phyloP scores from a whole-genome alignment of 2,329 filamentous ascomycete species.

The Bipolaris zeicola region DNA sequence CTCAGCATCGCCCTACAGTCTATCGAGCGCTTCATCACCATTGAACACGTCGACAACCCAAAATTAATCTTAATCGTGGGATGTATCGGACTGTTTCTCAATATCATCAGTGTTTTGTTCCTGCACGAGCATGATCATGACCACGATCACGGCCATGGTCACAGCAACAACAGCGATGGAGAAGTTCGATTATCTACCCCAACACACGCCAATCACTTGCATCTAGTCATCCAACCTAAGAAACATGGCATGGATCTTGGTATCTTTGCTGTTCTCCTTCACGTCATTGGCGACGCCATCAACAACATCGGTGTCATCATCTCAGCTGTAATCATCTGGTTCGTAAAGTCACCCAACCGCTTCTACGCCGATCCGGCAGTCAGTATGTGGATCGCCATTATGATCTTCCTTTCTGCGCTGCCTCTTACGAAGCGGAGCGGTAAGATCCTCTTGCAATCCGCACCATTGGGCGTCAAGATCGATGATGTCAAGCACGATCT shows the following conservation, averaged over 20 bases:
- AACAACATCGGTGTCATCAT: constrained; percentile 79
- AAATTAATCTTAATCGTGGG: constrained; percentile 72
- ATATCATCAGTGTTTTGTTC: constrained; percentile 69
- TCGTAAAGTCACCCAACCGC: constrained; percentile 60
- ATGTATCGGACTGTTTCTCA: constrained; percentile 68
- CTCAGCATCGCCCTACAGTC: constrained; percentile 76
- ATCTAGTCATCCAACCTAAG: constrained; percentile 29
- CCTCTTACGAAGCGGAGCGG: constrained; percentile 68
- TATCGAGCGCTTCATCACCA: constrained; percentile 69
- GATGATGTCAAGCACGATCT: constrained; percentile 71
- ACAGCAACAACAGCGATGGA: constrained; percentile 28
- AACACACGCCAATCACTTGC: constrained; percentile 35
- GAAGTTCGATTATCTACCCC: constrained; percentile 17
- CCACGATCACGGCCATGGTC: constrained; percentile 51
- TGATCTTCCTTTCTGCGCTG: constrained; percentile 69
- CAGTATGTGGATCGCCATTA: constrained; percentile 71
- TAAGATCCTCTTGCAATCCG: constrained; percentile 70
- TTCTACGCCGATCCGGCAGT: constrained; percentile 76
- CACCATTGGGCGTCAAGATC: constrained; percentile 64
- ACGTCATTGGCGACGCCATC: constrained; percentile 73
- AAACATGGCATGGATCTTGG: constrained; percentile 62
- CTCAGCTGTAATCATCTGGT: constrained; percentile 72
- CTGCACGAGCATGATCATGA: constrained; percentile 60
- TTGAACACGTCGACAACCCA: constrained; percentile 66
- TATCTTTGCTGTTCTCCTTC: constrained; percentile 72